A percentile compares a stretch with the other conserved stretches of the same genome.
Conservation (phyloP, 2,329 filamentous ascomycete genomes). For the Scytalidium lignicola region DNA sequence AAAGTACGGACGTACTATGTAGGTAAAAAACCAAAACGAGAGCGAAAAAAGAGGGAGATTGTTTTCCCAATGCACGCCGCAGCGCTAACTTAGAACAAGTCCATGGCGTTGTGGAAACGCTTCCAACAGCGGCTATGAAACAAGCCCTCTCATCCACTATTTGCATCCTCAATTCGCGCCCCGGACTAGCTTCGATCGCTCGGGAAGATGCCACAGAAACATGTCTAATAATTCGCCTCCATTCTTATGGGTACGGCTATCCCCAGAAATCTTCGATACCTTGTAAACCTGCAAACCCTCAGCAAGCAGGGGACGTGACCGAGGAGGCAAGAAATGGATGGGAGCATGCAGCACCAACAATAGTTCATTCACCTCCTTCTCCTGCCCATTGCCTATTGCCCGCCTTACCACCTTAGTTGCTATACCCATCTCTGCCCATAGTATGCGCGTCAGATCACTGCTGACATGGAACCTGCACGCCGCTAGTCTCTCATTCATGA, state of each 20-base stretch:
- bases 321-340: neutral
- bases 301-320: neutral
- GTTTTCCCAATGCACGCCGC: too few relatives aligned
- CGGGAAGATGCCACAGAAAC: neutral
- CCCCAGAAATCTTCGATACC: neutral
- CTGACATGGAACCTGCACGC: conserved; percentile 3
- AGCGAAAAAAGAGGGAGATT: too few relatives aligned
- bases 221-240: neutral
- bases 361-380: neutral
- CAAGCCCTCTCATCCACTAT: neutral
- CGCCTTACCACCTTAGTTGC: neutral
- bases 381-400: neutral
- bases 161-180: neutral
- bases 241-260: neutral
- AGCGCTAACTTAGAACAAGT: too few relatives aligned
- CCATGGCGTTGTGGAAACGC: too few relatives aligned
- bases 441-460: conserved; percentile 9
- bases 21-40: too few relatives aligned
- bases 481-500: neutral
- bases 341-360: neutral
- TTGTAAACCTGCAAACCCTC: neutral
- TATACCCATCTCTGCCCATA: neutral
- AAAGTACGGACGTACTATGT: too few relatives aligned
- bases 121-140: neutral
- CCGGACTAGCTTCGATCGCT: neutral